These are phyloP conservation scores for Bretziella fagacearum DNA, from an alignment of 2,329 filamentous ascomycete species.

Conservation along the genomic window DNA sequence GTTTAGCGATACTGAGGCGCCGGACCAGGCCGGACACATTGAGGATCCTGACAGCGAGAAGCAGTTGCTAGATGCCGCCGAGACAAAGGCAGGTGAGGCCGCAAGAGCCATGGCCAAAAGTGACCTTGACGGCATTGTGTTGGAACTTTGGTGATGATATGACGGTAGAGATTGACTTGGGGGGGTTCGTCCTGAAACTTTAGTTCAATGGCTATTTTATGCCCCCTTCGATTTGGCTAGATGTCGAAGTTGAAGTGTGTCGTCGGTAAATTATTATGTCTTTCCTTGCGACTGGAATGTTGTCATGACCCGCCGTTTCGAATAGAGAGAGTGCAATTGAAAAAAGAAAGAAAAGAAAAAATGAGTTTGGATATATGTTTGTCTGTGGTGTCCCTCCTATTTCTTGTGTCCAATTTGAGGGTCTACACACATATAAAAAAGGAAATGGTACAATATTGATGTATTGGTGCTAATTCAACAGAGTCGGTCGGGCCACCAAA, in stretches of 20 bases:
- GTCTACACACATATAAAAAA: too few relatives aligned
- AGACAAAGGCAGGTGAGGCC: slow-evolving; percentile 9
- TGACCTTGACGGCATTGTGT: slow-evolving; percentile 8
- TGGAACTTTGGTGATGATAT: not conserved
- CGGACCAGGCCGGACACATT: slow-evolving; percentile 12
- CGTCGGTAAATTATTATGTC: slow-evolving; percentile 7
- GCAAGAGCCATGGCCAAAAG: slow-evolving; percentile 8
- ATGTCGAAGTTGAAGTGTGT: slow-evolving; percentile 1
- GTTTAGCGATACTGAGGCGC: slow-evolving; percentile 11
- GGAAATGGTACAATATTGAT: too few relatives aligned
- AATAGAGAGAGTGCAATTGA: too few relatives aligned
- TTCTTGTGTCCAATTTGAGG: too few relatives aligned
- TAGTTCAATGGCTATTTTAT: not conserved
- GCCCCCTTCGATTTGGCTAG: not conserved
- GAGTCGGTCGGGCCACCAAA: too few relatives aligned
- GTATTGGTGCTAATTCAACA: too few relatives aligned
- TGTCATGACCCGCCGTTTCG: not conserved
- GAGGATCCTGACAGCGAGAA: slow-evolving; percentile 11
- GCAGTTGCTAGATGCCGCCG: slow-evolving; percentile 10
- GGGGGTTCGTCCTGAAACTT: not conserved
- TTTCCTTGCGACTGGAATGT: slow-evolving; percentile 9
- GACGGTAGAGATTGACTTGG: too few relatives aligned
- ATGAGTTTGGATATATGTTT: too few relatives aligned
- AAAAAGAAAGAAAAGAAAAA: too few relatives aligned
- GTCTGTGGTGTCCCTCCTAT: too few relatives aligned